Evolutionary conservation across 352 stramenopile species (phyloP), one percentile per base, ranked within the genome.

Genomic region (Phytophthora capsici): DNA sequence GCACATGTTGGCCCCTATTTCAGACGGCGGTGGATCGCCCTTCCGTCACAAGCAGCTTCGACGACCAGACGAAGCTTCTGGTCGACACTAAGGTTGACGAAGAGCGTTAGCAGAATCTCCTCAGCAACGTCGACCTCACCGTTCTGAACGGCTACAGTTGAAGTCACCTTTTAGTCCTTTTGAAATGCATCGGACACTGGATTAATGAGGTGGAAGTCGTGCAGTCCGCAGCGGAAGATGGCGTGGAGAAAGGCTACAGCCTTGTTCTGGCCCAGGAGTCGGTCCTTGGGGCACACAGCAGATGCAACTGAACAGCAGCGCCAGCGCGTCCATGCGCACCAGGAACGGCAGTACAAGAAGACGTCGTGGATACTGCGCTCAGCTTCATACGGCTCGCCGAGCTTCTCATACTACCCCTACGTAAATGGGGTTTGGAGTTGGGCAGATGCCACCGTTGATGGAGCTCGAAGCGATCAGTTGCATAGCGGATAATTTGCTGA

Each of bases 321-420:
- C 84, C 19, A 82, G 71, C 5, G 78, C 54, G 28, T 87, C 62
- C 0, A 36, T 51, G 3, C 59, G 44, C n/a, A 84, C 62, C 17
- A 88, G 55, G 75, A 59, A 0, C 89, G 82, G n/a, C 84, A 92
- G 46, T 88, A 93, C 13, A 81, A 72, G 41, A 95, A 96, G 16
- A 96, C 49, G 34, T 95, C 89, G 45, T 96, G 86, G 23, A 95
- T 82, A 1, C 91, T 55, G 47, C 91, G 90, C 68, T 96, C 89
- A 0, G 86, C 80, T 56, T 95, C 86, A 45, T 72, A 83, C 6
- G 83, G 73, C 4, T 84, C 83, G 0, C 86, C 86, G 55, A 95
- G 88, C 13, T 77, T 81, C 14, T 83, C 69, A 95, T 26, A 93
- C 63, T 30, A 92, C 19, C 50, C 93, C 85, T 5, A 93, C 66